Evolutionary conservation across 495 filamentous ascomycete genomes (phyloP).

Genomic region (Xylaria grammica): DNA sequence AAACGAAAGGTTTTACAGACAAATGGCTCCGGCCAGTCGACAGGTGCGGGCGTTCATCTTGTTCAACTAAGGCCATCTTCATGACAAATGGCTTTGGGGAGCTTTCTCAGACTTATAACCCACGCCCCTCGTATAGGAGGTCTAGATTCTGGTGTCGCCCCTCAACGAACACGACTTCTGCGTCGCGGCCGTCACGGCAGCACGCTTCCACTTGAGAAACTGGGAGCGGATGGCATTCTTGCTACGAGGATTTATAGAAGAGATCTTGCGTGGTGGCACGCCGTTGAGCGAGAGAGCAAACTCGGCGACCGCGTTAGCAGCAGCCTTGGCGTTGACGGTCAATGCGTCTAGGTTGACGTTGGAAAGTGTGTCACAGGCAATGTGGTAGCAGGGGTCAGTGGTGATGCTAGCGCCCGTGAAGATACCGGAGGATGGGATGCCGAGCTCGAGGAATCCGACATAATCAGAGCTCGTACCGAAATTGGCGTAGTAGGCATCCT

Average conservation of each 20-base stretch:
- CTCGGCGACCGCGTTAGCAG: conserved; percentile 52
- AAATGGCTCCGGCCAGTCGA: no score
- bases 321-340: conserved; percentile 49
- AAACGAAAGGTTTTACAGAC: no score
- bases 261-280: conserved; percentile 32
- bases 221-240: conserved; percentile 10
- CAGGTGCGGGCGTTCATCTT: no score
- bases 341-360: conserved; percentile 43
- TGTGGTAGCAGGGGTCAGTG: conserved; percentile 46
- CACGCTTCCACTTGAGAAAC: conserved; percentile 20
- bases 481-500: conserved; percentile 30
- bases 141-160: conserved; percentile 8
- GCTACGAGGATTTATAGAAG: conserved; percentile 30
- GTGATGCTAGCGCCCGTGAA: conserved; percentile 43
- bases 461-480: conserved; percentile 44
- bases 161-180: conserved; percentile 14
- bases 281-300: conserved; percentile 55
- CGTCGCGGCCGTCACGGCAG: conserved; percentile 1
- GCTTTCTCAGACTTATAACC: neutral
- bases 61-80: no score
- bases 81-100: no score
- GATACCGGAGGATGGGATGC: conserved; percentile 55
- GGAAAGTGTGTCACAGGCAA: conserved; percentile 38
- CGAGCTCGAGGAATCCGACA: conserved; percentile 44
- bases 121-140: neutral